A percentile compares a stretch with the other conserved stretches of the same genome.
phyloP scores from a whole-genome alignment of 2,329 filamentous ascomycete genomes.

The Verticillium longisporum region DNA sequence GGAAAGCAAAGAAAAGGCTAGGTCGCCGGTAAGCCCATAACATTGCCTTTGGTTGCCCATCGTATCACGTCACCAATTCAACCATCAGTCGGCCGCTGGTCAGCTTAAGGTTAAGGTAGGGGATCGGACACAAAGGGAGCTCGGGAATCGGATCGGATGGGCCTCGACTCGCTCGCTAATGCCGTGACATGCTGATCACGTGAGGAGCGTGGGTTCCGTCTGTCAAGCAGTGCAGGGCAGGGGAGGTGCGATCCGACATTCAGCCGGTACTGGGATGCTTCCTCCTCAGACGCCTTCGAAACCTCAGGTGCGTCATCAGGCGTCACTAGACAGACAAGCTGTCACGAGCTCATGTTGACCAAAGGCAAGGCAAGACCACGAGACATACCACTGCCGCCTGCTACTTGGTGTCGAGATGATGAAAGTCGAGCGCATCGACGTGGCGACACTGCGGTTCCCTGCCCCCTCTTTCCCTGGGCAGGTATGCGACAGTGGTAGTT shows the following conservation, averaged over 20 bases:
- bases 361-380: neutral
- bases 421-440: no score
- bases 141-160: neutral
- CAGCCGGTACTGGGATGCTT: neutral
- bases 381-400: neutral
- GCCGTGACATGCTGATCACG: neutral
- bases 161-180: neutral
- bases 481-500: no score
- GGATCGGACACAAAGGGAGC: neutral
- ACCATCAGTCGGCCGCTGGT: neutral
- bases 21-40: neutral
- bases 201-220: neutral
- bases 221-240: no score
- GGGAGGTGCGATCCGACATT: neutral
- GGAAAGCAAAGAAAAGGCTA: neutral
- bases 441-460: neutral
- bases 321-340: neutral
- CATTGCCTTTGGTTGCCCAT: neutral
- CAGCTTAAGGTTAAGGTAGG: neutral
- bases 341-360: neutral
- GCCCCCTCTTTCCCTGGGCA: no score
- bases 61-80: neutral
- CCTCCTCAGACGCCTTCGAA: neutral
- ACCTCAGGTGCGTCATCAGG: neutral
- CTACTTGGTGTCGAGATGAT: no score